Conservation (phyloP, 495 filamentous ascomycete genomes). For the Amphirosellinia nigrospora region DNA sequence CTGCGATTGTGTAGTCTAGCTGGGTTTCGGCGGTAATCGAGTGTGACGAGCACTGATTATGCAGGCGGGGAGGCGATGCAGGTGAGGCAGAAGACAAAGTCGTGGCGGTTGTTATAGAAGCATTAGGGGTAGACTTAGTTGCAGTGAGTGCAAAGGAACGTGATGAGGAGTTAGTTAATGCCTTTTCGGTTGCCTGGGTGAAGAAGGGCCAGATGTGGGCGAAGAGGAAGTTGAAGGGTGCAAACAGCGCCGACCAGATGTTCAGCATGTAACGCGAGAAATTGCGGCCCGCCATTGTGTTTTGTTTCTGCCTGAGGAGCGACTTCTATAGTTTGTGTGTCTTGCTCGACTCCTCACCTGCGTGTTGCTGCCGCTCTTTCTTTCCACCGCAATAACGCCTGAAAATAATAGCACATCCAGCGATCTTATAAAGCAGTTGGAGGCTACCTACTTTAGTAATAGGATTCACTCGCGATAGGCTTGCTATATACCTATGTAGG, state of each 20-base stretch:
- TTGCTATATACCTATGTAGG: background rate
- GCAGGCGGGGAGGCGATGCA: background rate
- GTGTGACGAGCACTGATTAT: constrained; percentile 13
- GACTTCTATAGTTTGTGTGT: constrained; percentile 17
- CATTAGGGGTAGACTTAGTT: background rate
- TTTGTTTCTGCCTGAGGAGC: constrained; percentile 27
- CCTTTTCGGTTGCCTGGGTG: constrained; percentile 20
- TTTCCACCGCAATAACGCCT: background rate
- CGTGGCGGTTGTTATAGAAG: background rate
- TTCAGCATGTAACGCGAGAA: constrained; percentile 42
- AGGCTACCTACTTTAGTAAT: background rate
- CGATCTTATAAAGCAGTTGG: background rate
- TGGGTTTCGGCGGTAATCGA: constrained; percentile 9
- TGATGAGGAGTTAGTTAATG: background rate
- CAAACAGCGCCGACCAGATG: constrained; percentile 43
- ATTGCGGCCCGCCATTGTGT: constrained; percentile 43
- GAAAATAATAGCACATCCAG: background rate
- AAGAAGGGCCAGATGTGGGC: constrained; percentile 35
- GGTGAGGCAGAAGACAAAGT: constrained; percentile 14
- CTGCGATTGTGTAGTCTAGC: background rate
- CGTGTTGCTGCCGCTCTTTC: constrained; percentile 1
- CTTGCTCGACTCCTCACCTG: constrained; percentile 14
- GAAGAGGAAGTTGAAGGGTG: constrained; percentile 40
- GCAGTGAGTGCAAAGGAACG: constrained; percentile 2
- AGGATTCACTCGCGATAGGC: background rate